These are phyloP conservation scores for Orbilia brochopaga DNA, from an alignment of 2,329 filamentous ascomycete genomes.

Conservation along the genomic window DNA sequence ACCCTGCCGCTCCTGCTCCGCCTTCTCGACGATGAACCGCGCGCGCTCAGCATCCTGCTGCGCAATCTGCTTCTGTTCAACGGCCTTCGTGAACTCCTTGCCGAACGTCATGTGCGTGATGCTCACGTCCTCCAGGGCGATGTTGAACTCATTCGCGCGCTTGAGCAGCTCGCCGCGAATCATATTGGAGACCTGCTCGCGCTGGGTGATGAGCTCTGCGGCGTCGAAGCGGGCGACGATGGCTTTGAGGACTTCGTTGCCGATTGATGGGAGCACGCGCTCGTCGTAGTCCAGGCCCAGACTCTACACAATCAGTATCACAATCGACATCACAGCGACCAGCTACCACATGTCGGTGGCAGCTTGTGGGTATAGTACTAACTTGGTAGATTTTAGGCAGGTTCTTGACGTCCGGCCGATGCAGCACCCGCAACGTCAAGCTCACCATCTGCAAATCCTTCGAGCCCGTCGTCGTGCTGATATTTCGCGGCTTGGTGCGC, in stretches of 20 bases:
- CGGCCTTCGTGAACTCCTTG: slow-evolving; percentile 96
- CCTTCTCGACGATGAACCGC: slow-evolving; percentile 96
- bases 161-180: slow-evolving; percentile 91
- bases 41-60: slow-evolving; percentile 98
- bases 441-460: slow-evolving; percentile 99
- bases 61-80: slow-evolving; percentile 99
- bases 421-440: slow-evolving; percentile 91
- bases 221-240: slow-evolving; percentile 99
- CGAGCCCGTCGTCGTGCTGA: slow-evolving; percentile 94
- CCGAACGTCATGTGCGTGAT: slow-evolving; percentile 99
- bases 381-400: slow-evolving; percentile 99
- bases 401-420: slow-evolving; percentile 88
- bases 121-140: slow-evolving; percentile 95
- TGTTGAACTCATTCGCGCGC: slow-evolving; percentile 97
- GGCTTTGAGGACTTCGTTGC: slow-evolving; percentile 98
- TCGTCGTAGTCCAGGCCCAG: slow-evolving; percentile 99
- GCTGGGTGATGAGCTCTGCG: slow-evolving; percentile 96
- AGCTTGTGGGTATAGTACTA: slow-evolving; percentile 54
- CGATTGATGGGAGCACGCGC: slow-evolving; percentile 95
- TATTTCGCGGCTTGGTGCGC: slow-evolving; percentile 94
- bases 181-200: slow-evolving; percentile 92
- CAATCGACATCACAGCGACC: no score
- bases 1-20: slow-evolving; percentile 97
- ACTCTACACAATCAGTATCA: slow-evolving; percentile 65
- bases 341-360: no score